phyloP scores from a whole-genome alignment of 495 filamentous ascomycete species.

The Sphaerosporella brunnea region DNA sequence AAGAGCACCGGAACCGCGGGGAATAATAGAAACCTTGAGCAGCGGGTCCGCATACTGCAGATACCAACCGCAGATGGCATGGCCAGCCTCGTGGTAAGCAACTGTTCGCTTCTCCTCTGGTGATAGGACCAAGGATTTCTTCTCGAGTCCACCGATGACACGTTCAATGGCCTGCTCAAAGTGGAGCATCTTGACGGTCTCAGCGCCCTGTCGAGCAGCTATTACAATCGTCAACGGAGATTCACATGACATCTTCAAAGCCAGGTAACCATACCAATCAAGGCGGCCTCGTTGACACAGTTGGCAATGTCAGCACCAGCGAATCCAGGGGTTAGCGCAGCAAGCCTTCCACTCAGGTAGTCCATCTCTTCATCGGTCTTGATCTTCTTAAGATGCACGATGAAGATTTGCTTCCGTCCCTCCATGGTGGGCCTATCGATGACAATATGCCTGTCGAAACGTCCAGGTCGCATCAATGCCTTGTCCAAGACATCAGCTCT shows the following conservation, averaged over 20 bases:
- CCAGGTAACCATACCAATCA: slow-evolving; percentile 57
- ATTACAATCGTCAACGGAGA: too few species aligned
- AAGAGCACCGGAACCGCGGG: slow-evolving; percentile 77
- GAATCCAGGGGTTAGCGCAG: slow-evolving; percentile 87
- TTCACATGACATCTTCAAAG: neutral
- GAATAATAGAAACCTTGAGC: slow-evolving; percentile 96
- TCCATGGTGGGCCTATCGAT: slow-evolving; percentile 95
- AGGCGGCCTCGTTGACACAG: slow-evolving; percentile 89
- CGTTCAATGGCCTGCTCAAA: slow-evolving; percentile 97
- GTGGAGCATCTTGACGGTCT: slow-evolving; percentile 63
- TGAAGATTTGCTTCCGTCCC: slow-evolving; percentile 89
- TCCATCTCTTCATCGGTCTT: slow-evolving; percentile 78
- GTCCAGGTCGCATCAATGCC: slow-evolving; percentile 87
- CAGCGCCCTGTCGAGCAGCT: slow-evolving; percentile 70
- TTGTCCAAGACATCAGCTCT: slow-evolving; percentile 85
- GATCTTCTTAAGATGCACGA: slow-evolving; percentile 80
- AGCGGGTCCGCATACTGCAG: slow-evolving; percentile 90
- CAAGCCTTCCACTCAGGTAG: slow-evolving; percentile 65
- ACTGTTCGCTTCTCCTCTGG: slow-evolving; percentile 88
- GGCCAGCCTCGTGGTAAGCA: slow-evolving; percentile 93
- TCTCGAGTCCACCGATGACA: slow-evolving; percentile 87
- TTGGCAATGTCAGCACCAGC: slow-evolving; percentile 96
- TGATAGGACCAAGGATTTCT: slow-evolving; percentile 80
- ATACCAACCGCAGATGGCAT: slow-evolving; percentile 97
- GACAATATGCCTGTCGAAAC: slow-evolving; percentile 86